These are phyloP conservation scores for Plectosphaerella cucumerina DNA, from an alignment of 2,329 filamentous ascomycete species.

Conservation along the genomic window DNA sequence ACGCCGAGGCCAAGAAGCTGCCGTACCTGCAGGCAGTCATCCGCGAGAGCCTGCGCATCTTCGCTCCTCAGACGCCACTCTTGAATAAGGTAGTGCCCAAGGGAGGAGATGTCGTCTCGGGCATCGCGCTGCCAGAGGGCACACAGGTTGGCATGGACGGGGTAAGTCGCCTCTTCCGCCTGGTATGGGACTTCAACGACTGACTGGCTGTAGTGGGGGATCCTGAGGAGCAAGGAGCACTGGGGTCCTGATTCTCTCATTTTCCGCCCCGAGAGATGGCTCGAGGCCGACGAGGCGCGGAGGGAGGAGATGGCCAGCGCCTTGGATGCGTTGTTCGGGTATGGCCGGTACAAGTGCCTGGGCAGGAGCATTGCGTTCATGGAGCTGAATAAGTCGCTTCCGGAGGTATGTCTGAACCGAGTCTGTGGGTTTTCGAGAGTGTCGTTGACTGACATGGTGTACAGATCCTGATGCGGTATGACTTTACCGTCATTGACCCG, in stretches of 20 bases:
- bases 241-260: conserved; percentile 54
- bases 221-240: conserved; percentile 1
- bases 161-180: conserved; percentile 18
- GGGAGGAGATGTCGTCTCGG: conserved; percentile 47
- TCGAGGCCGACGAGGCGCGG: conserved; percentile 27
- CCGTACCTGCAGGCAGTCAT: conserved; percentile 54
- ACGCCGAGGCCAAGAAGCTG: conserved; percentile 43
- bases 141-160: conserved; percentile 38
- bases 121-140: conserved; percentile 45
- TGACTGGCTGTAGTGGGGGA: conserved; percentile 17
- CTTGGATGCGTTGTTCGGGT: conserved; percentile 39
- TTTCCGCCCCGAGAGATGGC: conserved; percentile 56
- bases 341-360: conserved; percentile 39
- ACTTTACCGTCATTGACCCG: conserved; percentile 27
- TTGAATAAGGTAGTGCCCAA: conserved; percentile 47
- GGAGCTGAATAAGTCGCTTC: conserved; percentile 43
- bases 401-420: conserved; percentile 37
- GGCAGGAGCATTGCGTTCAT: conserved; percentile 43
- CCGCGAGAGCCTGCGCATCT: conserved; percentile 51
- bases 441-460: not conserved
- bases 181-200: conserved; percentile 15
- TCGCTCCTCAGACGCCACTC: conserved; percentile 49
- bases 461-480: conserved; percentile 25
- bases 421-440: not conserved
- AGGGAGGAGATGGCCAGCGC: conserved; percentile 29